These are phyloP conservation scores for Ambrosia artemisiifolia DNA, from an alignment of 129 eudicot genomes.

Conservation along the genomic window DNA sequence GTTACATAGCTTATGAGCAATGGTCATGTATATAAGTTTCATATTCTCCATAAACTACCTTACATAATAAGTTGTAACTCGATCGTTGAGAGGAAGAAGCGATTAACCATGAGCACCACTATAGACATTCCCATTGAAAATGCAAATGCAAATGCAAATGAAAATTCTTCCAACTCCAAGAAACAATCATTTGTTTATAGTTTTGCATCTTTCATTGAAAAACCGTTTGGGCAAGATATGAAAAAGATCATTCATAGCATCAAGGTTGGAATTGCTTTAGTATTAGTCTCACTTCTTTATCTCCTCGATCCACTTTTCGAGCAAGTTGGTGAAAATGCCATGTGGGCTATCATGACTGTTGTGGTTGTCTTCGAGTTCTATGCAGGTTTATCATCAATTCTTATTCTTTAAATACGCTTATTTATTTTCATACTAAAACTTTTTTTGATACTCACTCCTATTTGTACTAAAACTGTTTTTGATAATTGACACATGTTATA, in stretches of 20 bases:
- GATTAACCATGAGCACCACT: slow-evolving; percentile 38
- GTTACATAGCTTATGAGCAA: slow-evolving; percentile 15
- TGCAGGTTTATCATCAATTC: slow-evolving; percentile 49
- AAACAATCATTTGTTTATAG: slow-evolving; percentile 22
- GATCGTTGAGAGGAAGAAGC: background rate
- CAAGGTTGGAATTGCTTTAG: slow-evolving; percentile 79
- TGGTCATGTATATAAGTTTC: slow-evolving; percentile 29
- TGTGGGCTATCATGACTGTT: slow-evolving; percentile 97
- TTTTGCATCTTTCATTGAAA: slow-evolving; percentile 33
- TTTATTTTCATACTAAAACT: background rate
- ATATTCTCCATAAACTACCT: slow-evolving; percentile 20
- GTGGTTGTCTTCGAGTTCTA: slow-evolving; percentile 81
- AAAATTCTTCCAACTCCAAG: slow-evolving; percentile 23
- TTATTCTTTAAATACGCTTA: background rate
- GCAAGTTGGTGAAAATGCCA: slow-evolving; percentile 79
- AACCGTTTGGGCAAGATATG: slow-evolving; percentile 22
- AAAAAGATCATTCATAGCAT: slow-evolving; percentile 51
- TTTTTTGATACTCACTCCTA: background rate
- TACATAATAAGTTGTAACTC: slow-evolving; percentile 7
- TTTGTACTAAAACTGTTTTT: background rate
- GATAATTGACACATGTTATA: slow-evolving; percentile 16
- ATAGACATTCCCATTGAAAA: slow-evolving; percentile 39
- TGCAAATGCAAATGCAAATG: background rate
- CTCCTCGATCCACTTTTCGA: slow-evolving; percentile 64
- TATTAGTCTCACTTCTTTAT: slow-evolving; percentile 71